Percentiles rank a stretch among this genome's conserved stretches.
phyloP scores from a whole-genome alignment of 2,329 filamentous ascomycete genomes.

The Coniochaeta sp. region DNA sequence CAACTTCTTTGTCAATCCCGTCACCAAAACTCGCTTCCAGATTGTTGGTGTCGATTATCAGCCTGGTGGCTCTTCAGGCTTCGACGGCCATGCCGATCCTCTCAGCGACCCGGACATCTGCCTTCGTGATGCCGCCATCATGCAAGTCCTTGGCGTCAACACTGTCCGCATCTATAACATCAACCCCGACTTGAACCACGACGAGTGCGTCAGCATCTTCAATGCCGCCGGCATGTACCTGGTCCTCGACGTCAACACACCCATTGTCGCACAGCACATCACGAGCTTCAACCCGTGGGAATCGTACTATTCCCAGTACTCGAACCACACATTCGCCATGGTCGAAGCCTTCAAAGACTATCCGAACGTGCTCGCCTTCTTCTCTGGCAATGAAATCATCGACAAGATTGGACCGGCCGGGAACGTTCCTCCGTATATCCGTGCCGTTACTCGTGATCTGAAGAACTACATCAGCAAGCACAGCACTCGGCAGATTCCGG shows the following conservation, averaged over 20 bases:
- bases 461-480: constrained; percentile 74
- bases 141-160: constrained; percentile 59
- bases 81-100: constrained; percentile 49
- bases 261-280: constrained; percentile 50
- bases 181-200: constrained; percentile 58
- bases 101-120: constrained; percentile 52
- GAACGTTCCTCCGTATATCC: constrained; percentile 60
- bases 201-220: constrained; percentile 61
- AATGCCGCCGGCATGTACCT: constrained; percentile 64
- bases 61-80: constrained; percentile 57
- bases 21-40: constrained; percentile 54
- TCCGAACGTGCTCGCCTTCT: constrained; percentile 64
- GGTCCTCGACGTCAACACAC: constrained; percentile 63
- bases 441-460: constrained; percentile 70
- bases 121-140: constrained; percentile 56
- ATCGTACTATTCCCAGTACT: constrained; percentile 51
- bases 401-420: constrained; percentile 54
- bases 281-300: constrained; percentile 48
- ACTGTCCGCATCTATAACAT: constrained; percentile 65
- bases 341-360: constrained; percentile 62
- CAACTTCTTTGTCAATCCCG: constrained; percentile 52
- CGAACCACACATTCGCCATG: constrained; percentile 60
- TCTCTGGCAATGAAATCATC: constrained; percentile 75
- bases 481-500: constrained; percentile 60
- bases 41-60: constrained; percentile 64